Evolutionary conservation across 108 stramenopile species (phyloP), one percentile per base, ranked within the genome.

Genomic region (Epithemia pelagica): DNA sequence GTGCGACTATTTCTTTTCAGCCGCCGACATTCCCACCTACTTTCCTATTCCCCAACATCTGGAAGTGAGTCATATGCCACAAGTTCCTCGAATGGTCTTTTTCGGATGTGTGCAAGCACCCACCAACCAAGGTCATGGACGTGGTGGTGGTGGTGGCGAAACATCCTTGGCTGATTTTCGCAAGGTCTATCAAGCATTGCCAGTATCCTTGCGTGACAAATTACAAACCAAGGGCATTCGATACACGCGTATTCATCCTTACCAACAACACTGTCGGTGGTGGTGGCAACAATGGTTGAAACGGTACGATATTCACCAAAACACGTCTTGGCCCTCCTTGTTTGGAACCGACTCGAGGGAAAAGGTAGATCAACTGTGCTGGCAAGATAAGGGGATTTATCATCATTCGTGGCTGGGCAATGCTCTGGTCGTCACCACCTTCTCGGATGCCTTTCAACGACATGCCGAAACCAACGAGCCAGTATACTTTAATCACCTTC

Each of bases 141-240:
- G n/a, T n/a, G n/a, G n/a, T n/a, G n/a, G n/a, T n/a, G n/a, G n/a
- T n/a, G 78, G 78, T 0, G 78, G 78, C 0, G 78, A 75, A 52
- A 80, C 78, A 7, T 59, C 78, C 19, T 27, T 80, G 1, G 32
- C 65, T 46, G 78, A 80, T 33, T 80, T 80, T 58, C 78, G 78
- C 1, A 55, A 66, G 24, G 74, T 80, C 28, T 75, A 66, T 53
- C 57, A 33, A 30, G 74, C 75, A 23, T 19, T 80, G 24, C 59
- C 69, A 21, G n/a, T 15, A 19, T 20, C 71, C 0, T 70, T 74
- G 1, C 61, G 62, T n/a, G 23, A 80, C 1, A 73, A 76, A 30
- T 59, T 80, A 21, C 58, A n/a, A 1, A 22, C 30, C 20, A 76
- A 76, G 32, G 74, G 74, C 58, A 25, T 80, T 21, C 46, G 52